Percentiles rank a stretch among this genome's conserved stretches.
Conservation (phyloP, 768 basidiomycete genomes). For the Leccinum subtestaceum region DNA sequence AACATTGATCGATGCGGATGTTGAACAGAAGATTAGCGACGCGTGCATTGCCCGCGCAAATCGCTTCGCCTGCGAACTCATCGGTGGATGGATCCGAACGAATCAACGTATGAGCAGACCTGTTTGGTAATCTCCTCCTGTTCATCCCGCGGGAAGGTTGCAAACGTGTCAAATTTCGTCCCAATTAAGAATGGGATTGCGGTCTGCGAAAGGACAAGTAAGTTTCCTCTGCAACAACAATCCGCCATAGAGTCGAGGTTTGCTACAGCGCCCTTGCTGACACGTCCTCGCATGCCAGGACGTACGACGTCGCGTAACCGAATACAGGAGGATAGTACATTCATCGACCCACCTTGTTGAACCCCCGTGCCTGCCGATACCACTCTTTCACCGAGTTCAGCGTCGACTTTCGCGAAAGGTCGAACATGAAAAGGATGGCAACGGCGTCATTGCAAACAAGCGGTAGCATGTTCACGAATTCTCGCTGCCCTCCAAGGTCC, state of each 20-base stretch:
- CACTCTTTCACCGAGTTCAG: slow-evolving; percentile 99
- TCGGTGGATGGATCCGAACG: slow-evolving; percentile 6
- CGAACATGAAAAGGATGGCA: slow-evolving; percentile 99
- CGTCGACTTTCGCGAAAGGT: slow-evolving; percentile 95
- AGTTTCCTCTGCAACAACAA: slow-evolving; percentile 14
- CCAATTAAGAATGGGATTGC: slow-evolving; percentile 98
- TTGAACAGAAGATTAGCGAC: slow-evolving; percentile 98
- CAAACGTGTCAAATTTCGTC: slow-evolving; percentile 97
- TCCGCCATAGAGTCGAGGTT: slow-evolving; percentile 2
- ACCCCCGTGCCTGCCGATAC: slow-evolving; percentile 98
- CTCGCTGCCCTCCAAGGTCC: slow-evolving; percentile 96
- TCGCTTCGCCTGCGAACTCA: slow-evolving; percentile 73
- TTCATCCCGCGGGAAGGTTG: slow-evolving; percentile 93
- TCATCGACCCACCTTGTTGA: slow-evolving; percentile 79
- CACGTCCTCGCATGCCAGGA: neutral
- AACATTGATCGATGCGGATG: slow-evolving; percentile 97
- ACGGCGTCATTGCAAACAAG: slow-evolving; percentile 99
- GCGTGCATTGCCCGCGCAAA: slow-evolving; percentile 99
- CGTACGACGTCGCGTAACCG: neutral
- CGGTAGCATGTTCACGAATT: slow-evolving; percentile 99
- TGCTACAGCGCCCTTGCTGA: neutral
- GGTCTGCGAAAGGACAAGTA: slow-evolving; percentile 52
- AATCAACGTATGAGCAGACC: slow-evolving; percentile 41
- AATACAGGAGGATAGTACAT: neutral
- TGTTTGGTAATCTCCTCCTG: slow-evolving; percentile 99